A percentile compares a stretch with the other conserved stretches of the same genome.
These are phyloP conservation scores for Skeletonema potamos DNA, from an alignment of 108 stramenopile genomes.

Conservation along the genomic window DNA sequence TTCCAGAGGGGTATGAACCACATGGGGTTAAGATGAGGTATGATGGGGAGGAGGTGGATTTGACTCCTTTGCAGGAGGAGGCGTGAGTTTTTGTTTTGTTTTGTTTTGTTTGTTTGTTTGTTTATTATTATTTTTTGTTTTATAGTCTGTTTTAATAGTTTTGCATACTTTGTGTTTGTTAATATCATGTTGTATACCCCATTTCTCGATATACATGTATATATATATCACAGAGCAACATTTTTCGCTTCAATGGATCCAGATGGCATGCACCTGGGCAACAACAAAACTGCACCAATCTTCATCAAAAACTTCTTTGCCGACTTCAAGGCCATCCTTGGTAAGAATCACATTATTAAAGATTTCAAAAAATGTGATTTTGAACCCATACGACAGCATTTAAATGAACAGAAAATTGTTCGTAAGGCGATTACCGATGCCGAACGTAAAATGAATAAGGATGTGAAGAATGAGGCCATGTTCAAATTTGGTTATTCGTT, in stretches of 20 bases:
- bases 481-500: constrained; percentile 90
- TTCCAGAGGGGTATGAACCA: constrained; percentile 92
- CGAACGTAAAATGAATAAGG: constrained; percentile 90
- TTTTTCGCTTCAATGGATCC: constrained; percentile 97
- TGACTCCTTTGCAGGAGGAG: constrained; percentile 94
- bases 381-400: constrained; percentile 80
- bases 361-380: constrained; percentile 96
- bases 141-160: too few species aligned
- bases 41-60: constrained; percentile 87
- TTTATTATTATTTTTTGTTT: too few species aligned
- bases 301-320: constrained; percentile 97
- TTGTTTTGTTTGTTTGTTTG: too few species aligned
- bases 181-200: too few species aligned
- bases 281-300: constrained; percentile 88
- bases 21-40: constrained; percentile 95
- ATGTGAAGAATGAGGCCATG: constrained; percentile 76
- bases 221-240: constrained; percentile 77
- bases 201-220: too few species aligned
- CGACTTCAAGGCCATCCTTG: constrained; percentile 84
- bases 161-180: too few species aligned
- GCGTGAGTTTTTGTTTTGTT: constrained; percentile 47
- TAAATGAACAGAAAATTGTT: constrained; percentile 89
- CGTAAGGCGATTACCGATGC: constrained; percentile 93
- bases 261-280: constrained; percentile 94
- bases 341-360: constrained; percentile 81